phyloP scores from a whole-genome alignment of 345 rosid species.

The Eucalyptus fibrosa region DNA sequence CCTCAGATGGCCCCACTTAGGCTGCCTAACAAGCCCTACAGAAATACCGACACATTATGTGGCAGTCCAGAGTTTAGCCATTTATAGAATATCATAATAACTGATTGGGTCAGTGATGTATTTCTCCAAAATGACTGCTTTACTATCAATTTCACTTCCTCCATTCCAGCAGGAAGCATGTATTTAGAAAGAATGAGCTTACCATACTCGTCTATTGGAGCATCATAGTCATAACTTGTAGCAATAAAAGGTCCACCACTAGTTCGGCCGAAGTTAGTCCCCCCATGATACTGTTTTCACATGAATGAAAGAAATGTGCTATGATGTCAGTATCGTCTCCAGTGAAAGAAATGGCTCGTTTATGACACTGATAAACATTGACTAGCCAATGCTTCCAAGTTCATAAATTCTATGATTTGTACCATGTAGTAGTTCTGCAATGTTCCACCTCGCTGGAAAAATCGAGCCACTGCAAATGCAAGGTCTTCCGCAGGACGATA shows the following conservation, averaged over 20 bases:
- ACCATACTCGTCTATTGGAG: constrained; percentile 98
- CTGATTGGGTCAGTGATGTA: not conserved
- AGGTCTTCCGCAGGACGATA: constrained; percentile 87
- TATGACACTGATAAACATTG: not conserved
- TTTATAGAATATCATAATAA: not conserved
- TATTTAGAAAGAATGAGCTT: not conserved
- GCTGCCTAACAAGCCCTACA: constrained; percentile 73
- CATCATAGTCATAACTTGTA: constrained; percentile 95
- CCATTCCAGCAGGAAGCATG: not conserved
- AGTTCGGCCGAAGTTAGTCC: constrained; percentile 78
- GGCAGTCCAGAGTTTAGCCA: not conserved
- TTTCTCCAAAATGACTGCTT: not conserved
- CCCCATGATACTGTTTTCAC: constrained; percentile 69
- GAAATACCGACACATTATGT: not conserved
- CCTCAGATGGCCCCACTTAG: constrained; percentile 93
- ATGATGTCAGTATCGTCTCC: not conserved
- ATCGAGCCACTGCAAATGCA: constrained; percentile 88
- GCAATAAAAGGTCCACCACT: constrained; percentile 90
- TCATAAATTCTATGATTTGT: not conserved
- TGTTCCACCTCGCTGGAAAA: constrained; percentile 91
- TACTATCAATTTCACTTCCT: not conserved
- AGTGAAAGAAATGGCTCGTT: not conserved
- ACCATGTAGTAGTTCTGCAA: constrained; percentile 98
- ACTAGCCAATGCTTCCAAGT: not conserved
- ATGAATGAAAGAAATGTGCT: not conserved